A percentile compares a stretch with the other conserved stretches of the same genome.
phyloP scores from a whole-genome alignment of 2,329 filamentous ascomycete species.

The Fusarium cyanostomum region DNA sequence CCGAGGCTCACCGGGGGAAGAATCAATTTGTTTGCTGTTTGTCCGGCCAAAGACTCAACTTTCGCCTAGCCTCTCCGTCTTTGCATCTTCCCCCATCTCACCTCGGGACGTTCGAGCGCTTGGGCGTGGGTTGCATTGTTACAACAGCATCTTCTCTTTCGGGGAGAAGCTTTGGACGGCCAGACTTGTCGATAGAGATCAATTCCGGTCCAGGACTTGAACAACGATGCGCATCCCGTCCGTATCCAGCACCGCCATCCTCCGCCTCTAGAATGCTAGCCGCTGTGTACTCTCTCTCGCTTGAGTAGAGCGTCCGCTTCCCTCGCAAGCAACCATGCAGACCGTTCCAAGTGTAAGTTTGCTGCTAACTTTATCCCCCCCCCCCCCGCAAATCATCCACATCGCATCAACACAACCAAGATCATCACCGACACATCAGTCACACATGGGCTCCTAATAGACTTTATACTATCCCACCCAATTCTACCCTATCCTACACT shows the following conservation, averaged over 20 bases:
- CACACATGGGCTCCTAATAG: slow-evolving; percentile 34
- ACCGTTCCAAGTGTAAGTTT: slow-evolving; percentile 61
- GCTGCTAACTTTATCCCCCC: slow-evolving; percentile 33
- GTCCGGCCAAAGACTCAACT: slow-evolving; percentile 26
- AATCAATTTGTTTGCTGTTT: slow-evolving; percentile 17
- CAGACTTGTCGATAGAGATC: slow-evolving; percentile 26
- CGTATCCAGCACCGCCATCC: slow-evolving; percentile 41
- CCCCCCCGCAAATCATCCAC: slow-evolving; percentile 31
- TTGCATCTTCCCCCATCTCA: slow-evolving; percentile 23
- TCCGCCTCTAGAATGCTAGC: slow-evolving; percentile 49
- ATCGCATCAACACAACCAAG: slow-evolving; percentile 28
- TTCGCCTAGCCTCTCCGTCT: slow-evolving; percentile 35
- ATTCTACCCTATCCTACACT: slow-evolving; percentile 27
- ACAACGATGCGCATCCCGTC: slow-evolving; percentile 45
- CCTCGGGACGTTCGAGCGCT: slow-evolving; percentile 25
- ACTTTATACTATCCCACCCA: slow-evolving; percentile 39
- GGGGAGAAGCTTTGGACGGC: slow-evolving; percentile 8
- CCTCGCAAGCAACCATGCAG: slow-evolving; percentile 60
- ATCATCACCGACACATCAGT: slow-evolving; percentile 37
- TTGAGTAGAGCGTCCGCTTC: slow-evolving; percentile 50
- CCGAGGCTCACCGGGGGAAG: slow-evolving; percentile 20
- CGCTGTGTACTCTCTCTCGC: slow-evolving; percentile 48
- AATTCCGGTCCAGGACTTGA: slow-evolving; percentile 40
- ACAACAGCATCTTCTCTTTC: slow-evolving; percentile 24
- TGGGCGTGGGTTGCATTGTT: slow-evolving; percentile 24